These are phyloP conservation scores for Durio zibethinus DNA, from an alignment of 345 rosid genomes.

Conservation along the genomic window DNA sequence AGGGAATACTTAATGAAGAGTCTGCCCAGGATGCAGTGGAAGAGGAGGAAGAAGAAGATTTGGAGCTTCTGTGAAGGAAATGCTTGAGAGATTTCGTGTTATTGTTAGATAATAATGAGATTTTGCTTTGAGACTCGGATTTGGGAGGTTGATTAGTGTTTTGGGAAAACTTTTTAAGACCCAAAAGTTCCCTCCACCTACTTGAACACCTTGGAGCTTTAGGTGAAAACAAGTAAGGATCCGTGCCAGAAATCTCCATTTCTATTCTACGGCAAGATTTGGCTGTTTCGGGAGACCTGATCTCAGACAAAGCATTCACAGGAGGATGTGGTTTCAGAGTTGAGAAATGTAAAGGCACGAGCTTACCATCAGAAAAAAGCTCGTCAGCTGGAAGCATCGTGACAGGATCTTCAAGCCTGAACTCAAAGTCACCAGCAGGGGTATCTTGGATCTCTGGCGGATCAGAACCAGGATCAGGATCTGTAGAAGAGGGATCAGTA, in stretches of 20 bases:
- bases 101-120: slow-evolving; percentile 19
- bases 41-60: slow-evolving; percentile 31
- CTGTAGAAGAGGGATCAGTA: background rate
- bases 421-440: slow-evolving; percentile 64
- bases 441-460: slow-evolving; percentile 31
- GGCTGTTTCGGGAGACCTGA: slow-evolving; percentile 30
- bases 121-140: slow-evolving; percentile 24
- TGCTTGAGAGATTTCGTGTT: slow-evolving; percentile 57
- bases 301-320: slow-evolving; percentile 14
- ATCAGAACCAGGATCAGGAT: slow-evolving; percentile 19
- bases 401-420: slow-evolving; percentile 75
- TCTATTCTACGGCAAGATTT: slow-evolving; percentile 40
- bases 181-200: slow-evolving; percentile 90
- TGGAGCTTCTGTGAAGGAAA: slow-evolving; percentile 66
- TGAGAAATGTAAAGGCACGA: slow-evolving; percentile 65
- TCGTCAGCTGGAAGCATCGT: slow-evolving; percentile 90
- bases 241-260: slow-evolving; percentile 40
- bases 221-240: slow-evolving; percentile 56
- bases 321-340: background rate
- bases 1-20: slow-evolving; percentile 53
- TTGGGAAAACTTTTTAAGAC: slow-evolving; percentile 61
- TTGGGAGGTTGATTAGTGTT: slow-evolving; percentile 27
- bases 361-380: slow-evolving; percentile 84
- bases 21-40: slow-evolving; percentile 21
- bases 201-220: slow-evolving; percentile 88